A percentile compares a stretch with the other conserved stretches of the same genome.
Evolutionary conservation across 306 rosid genomes (phyloP).

Genomic region (Glycine soja): DNA sequence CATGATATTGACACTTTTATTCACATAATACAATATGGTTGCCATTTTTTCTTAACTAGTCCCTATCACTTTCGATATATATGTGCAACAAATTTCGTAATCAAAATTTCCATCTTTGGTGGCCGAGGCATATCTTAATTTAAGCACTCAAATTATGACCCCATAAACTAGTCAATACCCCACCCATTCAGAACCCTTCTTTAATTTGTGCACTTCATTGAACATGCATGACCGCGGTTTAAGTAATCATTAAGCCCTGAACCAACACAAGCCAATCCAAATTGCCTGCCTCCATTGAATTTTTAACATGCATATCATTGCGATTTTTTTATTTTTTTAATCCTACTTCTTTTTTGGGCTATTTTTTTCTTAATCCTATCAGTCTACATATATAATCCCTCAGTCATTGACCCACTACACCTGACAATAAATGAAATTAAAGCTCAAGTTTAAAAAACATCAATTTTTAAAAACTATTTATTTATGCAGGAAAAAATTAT

Average conservation of each 20-base stretch:
- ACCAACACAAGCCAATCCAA: slow-evolving; percentile 5
- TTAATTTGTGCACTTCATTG: too few relatives aligned
- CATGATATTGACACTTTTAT: not conserved
- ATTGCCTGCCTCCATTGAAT: not conserved
- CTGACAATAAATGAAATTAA: too few relatives aligned
- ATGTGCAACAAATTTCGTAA: not conserved
- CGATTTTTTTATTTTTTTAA: not conserved
- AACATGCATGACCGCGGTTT: not conserved
- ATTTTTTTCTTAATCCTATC: not conserved
- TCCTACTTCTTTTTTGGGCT: too few relatives aligned
- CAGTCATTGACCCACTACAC: not conserved
- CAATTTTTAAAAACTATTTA: too few relatives aligned
- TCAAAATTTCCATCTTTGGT: not conserved
- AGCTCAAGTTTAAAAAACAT: too few relatives aligned
- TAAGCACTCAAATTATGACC: slow-evolving; percentile 16
- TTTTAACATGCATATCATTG: not conserved
- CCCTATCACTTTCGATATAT: not conserved
- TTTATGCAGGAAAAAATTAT: too few relatives aligned
- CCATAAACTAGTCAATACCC: not conserved
- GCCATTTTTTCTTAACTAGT: not conserved
- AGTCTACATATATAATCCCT: not conserved
- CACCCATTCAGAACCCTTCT: not conserved
- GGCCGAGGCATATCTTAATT: not conserved
- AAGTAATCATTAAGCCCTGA: slow-evolving; percentile 14
- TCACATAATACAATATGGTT: not conserved